Evolutionary conservation across 2,329 filamentous ascomycete species (phyloP).

Genomic region (Coniochaeta hoffmannii): DNA sequence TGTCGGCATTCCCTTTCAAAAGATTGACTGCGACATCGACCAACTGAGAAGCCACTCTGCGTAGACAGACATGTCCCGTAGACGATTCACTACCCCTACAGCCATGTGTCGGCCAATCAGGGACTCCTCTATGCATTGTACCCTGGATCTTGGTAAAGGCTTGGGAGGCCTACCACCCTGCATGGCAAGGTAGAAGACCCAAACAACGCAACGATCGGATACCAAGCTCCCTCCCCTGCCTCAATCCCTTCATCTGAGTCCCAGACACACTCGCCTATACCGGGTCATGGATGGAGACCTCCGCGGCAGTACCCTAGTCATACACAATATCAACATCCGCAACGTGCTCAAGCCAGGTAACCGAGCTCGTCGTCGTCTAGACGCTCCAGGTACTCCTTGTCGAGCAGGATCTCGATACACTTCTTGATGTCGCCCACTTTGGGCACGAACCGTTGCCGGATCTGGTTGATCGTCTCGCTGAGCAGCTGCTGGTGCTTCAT

Average conservation of each 20-base stretch:
- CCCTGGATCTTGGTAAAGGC: background rate
- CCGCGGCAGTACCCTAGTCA: too few species aligned
- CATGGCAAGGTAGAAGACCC: background rate
- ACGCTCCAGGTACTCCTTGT: conserved; percentile 98
- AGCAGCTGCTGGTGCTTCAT: conserved; percentile 97
- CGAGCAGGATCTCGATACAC: conserved; percentile 95
- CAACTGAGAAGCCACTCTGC: background rate
- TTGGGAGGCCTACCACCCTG: background rate
- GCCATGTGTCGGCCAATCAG: background rate
- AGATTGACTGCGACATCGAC: too few species aligned
- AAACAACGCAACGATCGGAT: background rate
- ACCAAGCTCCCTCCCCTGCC: background rate
- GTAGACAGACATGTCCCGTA: background rate
- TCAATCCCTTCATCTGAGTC: background rate
- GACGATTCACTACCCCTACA: background rate
- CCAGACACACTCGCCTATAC: too few species aligned
- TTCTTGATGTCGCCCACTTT: conserved; percentile 98
- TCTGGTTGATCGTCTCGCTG: conserved; percentile 91
- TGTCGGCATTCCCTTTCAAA: too few species aligned
- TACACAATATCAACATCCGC: background rate
- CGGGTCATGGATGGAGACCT: too few species aligned
- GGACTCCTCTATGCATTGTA: background rate
- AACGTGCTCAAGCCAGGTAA: conserved; percentile 67
- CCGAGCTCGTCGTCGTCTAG: conserved; percentile 90
- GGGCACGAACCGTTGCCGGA: conserved; percentile 85